A percentile compares a stretch with the other conserved stretches of the same genome.
phyloP scores from a whole-genome alignment of 2,329 filamentous ascomycete species.

The Myriosclerotinia duriaeana region DNA sequence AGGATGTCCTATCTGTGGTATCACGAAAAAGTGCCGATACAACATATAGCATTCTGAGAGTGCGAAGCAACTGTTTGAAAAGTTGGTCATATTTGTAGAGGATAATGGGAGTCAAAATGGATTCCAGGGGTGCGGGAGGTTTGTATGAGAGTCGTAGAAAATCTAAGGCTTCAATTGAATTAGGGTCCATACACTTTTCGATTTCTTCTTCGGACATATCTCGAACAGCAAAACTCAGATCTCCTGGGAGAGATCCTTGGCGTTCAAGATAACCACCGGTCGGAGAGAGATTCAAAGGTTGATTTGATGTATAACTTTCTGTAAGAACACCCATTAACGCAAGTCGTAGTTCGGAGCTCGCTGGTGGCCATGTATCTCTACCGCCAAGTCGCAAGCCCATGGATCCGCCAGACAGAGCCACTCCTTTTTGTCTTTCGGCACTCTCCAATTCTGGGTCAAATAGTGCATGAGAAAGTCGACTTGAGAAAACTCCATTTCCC shows the following conservation, averaged over 20 bases:
- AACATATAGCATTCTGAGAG: slow-evolving; percentile 77
- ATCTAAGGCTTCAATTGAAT: slow-evolving; percentile 84
- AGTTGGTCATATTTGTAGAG: slow-evolving; percentile 81
- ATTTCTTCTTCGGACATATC: slow-evolving; percentile 77
- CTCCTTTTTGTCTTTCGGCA: slow-evolving; percentile 69
- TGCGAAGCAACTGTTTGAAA: slow-evolving; percentile 75
- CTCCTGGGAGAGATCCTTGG: slow-evolving; percentile 57
- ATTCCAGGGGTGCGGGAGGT: slow-evolving; percentile 66
- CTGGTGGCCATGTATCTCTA: slow-evolving; percentile 85
- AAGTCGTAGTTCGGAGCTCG: slow-evolving; percentile 87
- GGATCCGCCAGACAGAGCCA: slow-evolving; percentile 64
- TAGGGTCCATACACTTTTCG: slow-evolving; percentile 76
- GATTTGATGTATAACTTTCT: slow-evolving; percentile 61
- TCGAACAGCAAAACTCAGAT: slow-evolving; percentile 80
- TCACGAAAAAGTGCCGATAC: slow-evolving; percentile 64
- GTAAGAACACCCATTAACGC: slow-evolving; percentile 81
- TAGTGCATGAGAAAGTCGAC: slow-evolving; percentile 74
- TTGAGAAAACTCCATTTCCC: slow-evolving; percentile 80
- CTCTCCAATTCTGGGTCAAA: slow-evolving; percentile 82
- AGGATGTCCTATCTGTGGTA: slow-evolving; percentile 45
- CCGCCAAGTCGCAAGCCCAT: slow-evolving; percentile 84
- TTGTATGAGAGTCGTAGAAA: slow-evolving; percentile 87
- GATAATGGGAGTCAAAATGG: slow-evolving; percentile 68
- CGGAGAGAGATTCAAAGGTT: slow-evolving; percentile 35
- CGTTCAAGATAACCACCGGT: slow-evolving; percentile 38